Evolutionary conservation across 257 asterid species (phyloP), one percentile per base, ranked within the genome.

Genomic region (Penstemon eatonii): DNA sequence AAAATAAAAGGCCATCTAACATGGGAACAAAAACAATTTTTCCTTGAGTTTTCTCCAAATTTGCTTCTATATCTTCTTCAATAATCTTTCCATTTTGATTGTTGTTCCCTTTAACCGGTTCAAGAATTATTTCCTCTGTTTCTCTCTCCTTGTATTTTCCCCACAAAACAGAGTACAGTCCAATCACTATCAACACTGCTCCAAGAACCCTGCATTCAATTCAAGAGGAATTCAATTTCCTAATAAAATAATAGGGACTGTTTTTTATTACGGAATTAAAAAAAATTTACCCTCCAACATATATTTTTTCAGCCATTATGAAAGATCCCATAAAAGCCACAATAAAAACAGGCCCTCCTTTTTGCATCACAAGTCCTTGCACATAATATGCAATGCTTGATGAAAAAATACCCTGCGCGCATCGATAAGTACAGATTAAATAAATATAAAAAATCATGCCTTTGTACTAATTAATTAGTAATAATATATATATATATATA

Each of bases 261-360:
- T 13, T 10, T 11, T 37, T 46, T 13, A 12, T 44, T 44, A 9
- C 2, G 42, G 7, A 11, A 15, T 2, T 43, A 62, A 46, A 65
- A 38, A 19, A 55, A 25, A 1, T 25, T 78, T 82, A 92, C 98
- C 95, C 96, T 87, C 98, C 96, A 44, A 85, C 44, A 36, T 83
- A 92, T 10, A 89, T 85, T 49, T 92, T 87, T 61, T 89, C 98
- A 1, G 91, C 87, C 58, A 92, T 72, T 47, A 92, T 89, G 75
- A 89, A 87, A n/a, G 91, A 92, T 5, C 98, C 96, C 96, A 89
- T 84, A 60, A 89, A 78, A 4, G 98, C 95, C 6, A 92, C 96
- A 45, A 92, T 82, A 74, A 92, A 89, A 3, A 89, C 96, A 0
- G 96, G 98, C 45, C 96, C 96, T 65, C 86, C 76, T 63, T 87